Percentiles rank a stretch among this genome's conserved stretches.
Conservation (phyloP, 2,329 filamentous ascomycete species). For the Colletotrichum chrysophilum region DNA sequence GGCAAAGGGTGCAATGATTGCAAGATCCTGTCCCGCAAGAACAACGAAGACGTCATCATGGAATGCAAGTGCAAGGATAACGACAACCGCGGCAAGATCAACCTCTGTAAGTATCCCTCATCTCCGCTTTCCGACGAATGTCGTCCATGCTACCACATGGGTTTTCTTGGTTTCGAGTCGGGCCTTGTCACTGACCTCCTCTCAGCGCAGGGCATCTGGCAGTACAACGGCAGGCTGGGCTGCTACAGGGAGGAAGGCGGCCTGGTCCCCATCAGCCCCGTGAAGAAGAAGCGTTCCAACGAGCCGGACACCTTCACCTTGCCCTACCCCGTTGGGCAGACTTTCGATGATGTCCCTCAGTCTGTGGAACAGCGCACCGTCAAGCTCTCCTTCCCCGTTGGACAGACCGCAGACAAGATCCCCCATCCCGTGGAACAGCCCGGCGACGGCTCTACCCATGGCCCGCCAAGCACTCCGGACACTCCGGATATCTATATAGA, state of each 20-base stretch:
- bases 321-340: neutral
- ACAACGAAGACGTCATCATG: neutral
- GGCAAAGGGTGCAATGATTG: neutral
- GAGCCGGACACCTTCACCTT: neutral
- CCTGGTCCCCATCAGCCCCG: neutral
- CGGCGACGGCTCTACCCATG: neutral
- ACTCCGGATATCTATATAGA: accelerated
- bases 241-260: neutral
- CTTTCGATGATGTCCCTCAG: neutral
- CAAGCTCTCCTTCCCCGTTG: neutral
- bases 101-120: neutral
- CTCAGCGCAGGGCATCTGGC: neutral
- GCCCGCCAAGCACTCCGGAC: neutral
- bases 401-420: neutral
- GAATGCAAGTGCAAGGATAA: neutral
- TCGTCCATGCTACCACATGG: no score
- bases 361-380: neutral
- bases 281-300: neutral
- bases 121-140: accelerated
- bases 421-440: neutral
- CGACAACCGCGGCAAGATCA: neutral
- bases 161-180: no score
- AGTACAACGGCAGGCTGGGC: neutral
- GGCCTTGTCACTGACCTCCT: no score
- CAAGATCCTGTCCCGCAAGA: neutral